These are phyloP conservation scores for Pistacia vera DNA, from an alignment of 345 rosid genomes.

Conservation along the genomic window DNA sequence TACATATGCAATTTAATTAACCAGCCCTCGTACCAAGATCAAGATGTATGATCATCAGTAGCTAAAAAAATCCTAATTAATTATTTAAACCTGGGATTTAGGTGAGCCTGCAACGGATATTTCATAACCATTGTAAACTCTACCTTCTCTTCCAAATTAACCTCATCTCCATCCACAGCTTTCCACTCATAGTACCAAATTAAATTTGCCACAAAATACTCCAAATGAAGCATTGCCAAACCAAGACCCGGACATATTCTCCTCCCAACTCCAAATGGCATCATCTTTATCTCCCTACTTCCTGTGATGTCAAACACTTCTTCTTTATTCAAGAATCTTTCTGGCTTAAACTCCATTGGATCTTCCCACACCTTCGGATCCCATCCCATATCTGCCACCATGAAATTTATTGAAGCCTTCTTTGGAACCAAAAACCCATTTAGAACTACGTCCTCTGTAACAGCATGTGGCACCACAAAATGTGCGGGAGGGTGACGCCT, in stretches of 20 bases:
- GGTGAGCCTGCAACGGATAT: conserved; percentile 1
- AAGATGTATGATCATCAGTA: too few relatives aligned
- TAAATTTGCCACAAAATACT: conserved; percentile 4
- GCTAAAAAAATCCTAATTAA: too few relatives aligned
- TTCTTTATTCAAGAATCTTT: conserved; percentile 11
- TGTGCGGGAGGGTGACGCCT: conserved; percentile 22
- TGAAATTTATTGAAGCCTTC: conserved; percentile 12
- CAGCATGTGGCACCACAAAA: conserved; percentile 16
- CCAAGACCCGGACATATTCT: conserved; percentile 20
- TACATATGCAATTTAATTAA: too few relatives aligned
- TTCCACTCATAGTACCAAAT: conserved; percentile 5
- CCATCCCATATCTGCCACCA: conserved; percentile 23
- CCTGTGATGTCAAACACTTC: conserved; percentile 19
- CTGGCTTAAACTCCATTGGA: conserved; percentile 24
- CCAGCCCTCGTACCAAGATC: too few relatives aligned
- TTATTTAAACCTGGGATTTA: not conserved
- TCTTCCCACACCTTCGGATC: conserved; percentile 25
- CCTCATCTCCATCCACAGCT: conserved; percentile 5
- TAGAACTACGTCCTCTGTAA: conserved; percentile 5
- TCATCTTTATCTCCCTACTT: conserved; percentile 7
- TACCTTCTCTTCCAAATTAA: conserved; percentile 4
- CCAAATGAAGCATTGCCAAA: conserved; percentile 11
- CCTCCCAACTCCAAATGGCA: conserved; percentile 27
- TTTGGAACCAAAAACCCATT: conserved; percentile 19
- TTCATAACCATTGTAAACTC: conserved; percentile 13